These are phyloP conservation scores for Tricholoma terreum DNA, from an alignment of 768 basidiomycete genomes.

Conservation along the genomic window DNA sequence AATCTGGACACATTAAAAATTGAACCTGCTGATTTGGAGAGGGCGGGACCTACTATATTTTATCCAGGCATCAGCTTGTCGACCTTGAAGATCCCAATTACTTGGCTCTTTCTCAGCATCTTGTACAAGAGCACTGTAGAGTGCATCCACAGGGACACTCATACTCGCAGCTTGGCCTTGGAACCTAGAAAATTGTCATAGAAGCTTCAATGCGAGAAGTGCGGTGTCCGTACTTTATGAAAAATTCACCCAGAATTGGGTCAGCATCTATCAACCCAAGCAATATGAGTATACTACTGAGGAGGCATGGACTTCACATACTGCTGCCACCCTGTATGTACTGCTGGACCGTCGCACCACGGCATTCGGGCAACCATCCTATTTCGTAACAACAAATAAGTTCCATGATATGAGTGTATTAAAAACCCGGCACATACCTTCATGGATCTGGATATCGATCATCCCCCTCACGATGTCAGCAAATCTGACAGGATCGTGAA, in stretches of 20 bases:
- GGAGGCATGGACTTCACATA: constrained; percentile 28
- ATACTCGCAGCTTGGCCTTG: constrained; percentile 44
- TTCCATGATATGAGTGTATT: too few relatives aligned
- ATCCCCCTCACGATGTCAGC: constrained; percentile 59
- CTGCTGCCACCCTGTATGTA: constrained; percentile 62
- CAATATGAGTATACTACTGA: background rate
- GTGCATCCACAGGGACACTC: constrained; percentile 43
- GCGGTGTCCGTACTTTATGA: constrained; percentile 48
- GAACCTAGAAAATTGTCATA: constrained; percentile 35
- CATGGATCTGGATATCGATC: constrained; percentile 65
- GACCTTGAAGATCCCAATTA: constrained; percentile 62
- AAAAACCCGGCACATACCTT: constrained; percentile 38
- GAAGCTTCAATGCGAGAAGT: background rate
- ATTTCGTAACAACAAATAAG: background rate
- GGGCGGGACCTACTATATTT: constrained; percentile 8
- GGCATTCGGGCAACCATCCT: constrained; percentile 61
- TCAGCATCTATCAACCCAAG: constrained; percentile 46
- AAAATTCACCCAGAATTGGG: constrained; percentile 62
- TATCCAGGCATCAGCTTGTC: constrained; percentile 58
- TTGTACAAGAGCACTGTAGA: constrained; percentile 56
- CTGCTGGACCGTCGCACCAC: constrained; percentile 35
- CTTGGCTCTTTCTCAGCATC: constrained; percentile 57
- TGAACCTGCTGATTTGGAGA: background rate
- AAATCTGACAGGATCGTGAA: constrained; percentile 60
- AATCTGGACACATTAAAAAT: constrained; percentile 24